Base-by-base conservation (phyloP, 768 basidiomycete species). In the Lactarius evosmus region DNA sequence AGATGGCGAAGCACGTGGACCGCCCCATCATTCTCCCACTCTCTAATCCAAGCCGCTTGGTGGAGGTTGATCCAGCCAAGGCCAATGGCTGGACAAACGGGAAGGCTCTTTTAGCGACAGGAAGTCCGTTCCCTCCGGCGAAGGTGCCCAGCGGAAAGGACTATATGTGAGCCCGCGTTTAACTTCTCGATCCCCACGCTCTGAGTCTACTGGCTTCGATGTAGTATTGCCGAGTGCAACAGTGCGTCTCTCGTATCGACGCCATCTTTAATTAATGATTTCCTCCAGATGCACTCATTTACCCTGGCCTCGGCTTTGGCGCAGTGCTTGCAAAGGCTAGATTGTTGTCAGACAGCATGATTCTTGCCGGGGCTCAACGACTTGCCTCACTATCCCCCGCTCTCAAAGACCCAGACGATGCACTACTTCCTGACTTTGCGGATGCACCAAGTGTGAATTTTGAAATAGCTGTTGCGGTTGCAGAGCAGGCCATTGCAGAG, bases 281-380 rank as follows among this genome's bases (percentile, higher is more conserved):
- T 49, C 12, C 62, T 33, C 25, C 52, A 85, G 83, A 91, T 69
- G 88, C 88, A 0, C 78, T 93, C 7, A 87, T 94, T 56, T 94
- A 93, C 74, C 92, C 93, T 3, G 93, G 91, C 29, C 82, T 95
- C 34, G 92, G 91, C 7, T 86, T 91, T 64, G 93, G 93, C 38
- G 82, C 89, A 41, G 85, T 94, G 69, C 77, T 93, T 29, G 78
- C 85, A 11, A 77, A 85, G 63, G 85, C 89, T 0, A 78, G 82
- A 6, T 75, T 71, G 8, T 79, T 95, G 69, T 87, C 89, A 1
- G 90, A 93, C 73, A 83, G 80, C n/a, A 94, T 95, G 93, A 89
- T 95, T 72, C 85, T 93, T 44, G 88, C 88, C 2, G 93, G 89
- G 9, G 85, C 91, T 0, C 80, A 78, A 30, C 82, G 86, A 14